phyloP scores from a whole-genome alignment of 768 basidiomycete genomes.

The Suillus lakei region DNA sequence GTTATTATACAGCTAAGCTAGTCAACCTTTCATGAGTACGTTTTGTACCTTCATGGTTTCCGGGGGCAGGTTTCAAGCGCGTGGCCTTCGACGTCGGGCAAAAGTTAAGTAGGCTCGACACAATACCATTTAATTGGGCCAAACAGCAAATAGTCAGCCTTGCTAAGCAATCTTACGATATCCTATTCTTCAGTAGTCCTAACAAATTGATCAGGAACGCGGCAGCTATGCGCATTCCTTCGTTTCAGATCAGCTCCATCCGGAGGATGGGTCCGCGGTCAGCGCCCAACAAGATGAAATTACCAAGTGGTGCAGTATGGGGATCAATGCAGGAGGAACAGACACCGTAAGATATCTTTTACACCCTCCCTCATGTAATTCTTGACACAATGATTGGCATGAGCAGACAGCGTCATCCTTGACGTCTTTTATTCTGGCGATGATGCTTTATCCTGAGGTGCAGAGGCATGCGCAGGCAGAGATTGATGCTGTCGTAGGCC shows the following conservation, averaged over 20 bases:
- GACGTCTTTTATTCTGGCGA: constrained; percentile 25
- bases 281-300: constrained; percentile 12
- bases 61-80: constrained; percentile 22
- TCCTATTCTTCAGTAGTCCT: neutral
- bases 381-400: neutral
- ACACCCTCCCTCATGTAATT: neutral
- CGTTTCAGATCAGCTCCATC: neutral
- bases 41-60: constrained; percentile 25
- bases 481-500: constrained; percentile 31
- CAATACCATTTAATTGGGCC: constrained; percentile 19
- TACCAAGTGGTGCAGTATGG: constrained; percentile 19
- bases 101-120: constrained; percentile 8
- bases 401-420: neutral
- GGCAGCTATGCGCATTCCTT: neutral
- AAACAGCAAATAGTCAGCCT: constrained; percentile 20
- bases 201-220: neutral
- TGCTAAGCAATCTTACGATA: neutral
- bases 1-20: neutral
- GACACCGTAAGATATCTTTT: constrained; percentile 27
- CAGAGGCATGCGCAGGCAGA: constrained; percentile 31
- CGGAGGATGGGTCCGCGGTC: neutral
- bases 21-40: neutral
- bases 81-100: constrained; percentile 13
- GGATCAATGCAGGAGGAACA: constrained; percentile 21
- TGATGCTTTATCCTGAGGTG: constrained; percentile 32